Base-by-base conservation (phyloP, 352 stramenopile species). In the Phytopythium helicoides region DNA sequence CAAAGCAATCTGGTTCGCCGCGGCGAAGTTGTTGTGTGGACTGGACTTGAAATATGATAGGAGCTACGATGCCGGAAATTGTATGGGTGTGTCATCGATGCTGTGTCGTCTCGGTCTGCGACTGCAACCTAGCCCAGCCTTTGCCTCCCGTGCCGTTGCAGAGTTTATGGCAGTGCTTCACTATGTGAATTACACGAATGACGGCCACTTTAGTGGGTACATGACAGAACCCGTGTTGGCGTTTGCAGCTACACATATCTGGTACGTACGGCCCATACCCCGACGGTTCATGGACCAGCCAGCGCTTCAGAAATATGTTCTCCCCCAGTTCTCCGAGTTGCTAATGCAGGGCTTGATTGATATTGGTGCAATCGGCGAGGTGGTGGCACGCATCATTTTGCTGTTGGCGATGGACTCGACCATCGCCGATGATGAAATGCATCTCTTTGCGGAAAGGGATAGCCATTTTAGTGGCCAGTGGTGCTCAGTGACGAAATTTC, bases 351-450 rank as follows among this genome's bases (percentile, higher is more conserved):
- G 67, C 31, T 31, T 59, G 11, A n/a, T 73, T 7, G 64, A 73
- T 40, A 59, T 51, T 1, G 42, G 47, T 12, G 46, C 25, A 23
- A 42, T 58, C 39, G 60, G 37, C 1, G 56, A 59, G 26, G 28
- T 66, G 15, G 52, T 67, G 10, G 56, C 60, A 19, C 53, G 54
- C 34, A 70, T 65, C 25, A 39, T 62, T n/a, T 34, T 67, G 19
- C 45, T 73, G 18, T 36, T 70, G 37, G 57, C 47, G 25, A 65
- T 70, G 65, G 60, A 70, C 31, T 40, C 35, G 34, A 42, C 42
- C 23, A 41, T 50, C 3, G 15, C 56, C 2, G 1, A 47, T 1
- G 19, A 16, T 16, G n/a, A 15, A 19, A 15, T 21, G 14, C 31
- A 22, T 8, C n/a, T 23, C 12, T 47, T 25, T 28, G 8, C 18